Conservation (phyloP, 345 rosid species). For the Citrus glauca region DNA sequence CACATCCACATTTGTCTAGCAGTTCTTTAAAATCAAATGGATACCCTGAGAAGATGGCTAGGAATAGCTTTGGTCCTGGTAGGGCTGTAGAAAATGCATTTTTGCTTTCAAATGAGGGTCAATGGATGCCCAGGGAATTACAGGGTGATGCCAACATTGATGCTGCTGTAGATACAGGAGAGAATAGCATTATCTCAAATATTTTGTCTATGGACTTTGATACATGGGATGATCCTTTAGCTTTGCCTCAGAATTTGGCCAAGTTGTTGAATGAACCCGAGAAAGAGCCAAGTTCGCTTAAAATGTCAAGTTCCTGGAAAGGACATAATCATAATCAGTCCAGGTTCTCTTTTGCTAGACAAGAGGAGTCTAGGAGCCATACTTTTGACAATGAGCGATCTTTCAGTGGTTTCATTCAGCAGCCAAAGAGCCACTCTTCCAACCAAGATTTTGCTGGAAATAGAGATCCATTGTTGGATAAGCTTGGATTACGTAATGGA, state of each 20-base stretch:
- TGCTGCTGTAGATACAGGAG: constrained; percentile 38
- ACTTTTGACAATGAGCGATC: constrained; percentile 33
- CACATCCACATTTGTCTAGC: constrained; percentile 25
- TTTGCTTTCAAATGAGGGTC: constrained; percentile 33
- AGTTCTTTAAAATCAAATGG: constrained; percentile 41
- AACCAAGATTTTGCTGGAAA: constrained; percentile 39
- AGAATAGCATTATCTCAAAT: constrained; percentile 74
- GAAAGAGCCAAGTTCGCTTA: constrained; percentile 38
- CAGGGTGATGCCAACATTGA: constrained; percentile 24
- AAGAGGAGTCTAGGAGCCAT: constrained; percentile 51
- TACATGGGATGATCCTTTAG: constrained; percentile 71
- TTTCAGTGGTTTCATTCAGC: constrained; percentile 33
- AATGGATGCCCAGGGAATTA: constrained; percentile 24
- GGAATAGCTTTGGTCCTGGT: constrained; percentile 34
- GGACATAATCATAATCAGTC: constrained; percentile 60
- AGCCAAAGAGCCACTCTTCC: constrained; percentile 31
- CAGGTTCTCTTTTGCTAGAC: constrained; percentile 84
- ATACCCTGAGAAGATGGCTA: constrained; percentile 31
- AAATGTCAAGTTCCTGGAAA: constrained; percentile 44
- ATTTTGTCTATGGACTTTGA: constrained; percentile 75
- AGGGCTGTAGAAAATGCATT: constrained; percentile 27
- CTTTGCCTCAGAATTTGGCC: constrained; percentile 64
- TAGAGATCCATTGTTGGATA: constrained; percentile 39
- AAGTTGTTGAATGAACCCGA: constrained; percentile 57
- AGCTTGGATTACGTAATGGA: constrained; percentile 43